Base-by-base conservation (phyloP, 257 asterid genomes). In the Jasminum sambac region DNA sequence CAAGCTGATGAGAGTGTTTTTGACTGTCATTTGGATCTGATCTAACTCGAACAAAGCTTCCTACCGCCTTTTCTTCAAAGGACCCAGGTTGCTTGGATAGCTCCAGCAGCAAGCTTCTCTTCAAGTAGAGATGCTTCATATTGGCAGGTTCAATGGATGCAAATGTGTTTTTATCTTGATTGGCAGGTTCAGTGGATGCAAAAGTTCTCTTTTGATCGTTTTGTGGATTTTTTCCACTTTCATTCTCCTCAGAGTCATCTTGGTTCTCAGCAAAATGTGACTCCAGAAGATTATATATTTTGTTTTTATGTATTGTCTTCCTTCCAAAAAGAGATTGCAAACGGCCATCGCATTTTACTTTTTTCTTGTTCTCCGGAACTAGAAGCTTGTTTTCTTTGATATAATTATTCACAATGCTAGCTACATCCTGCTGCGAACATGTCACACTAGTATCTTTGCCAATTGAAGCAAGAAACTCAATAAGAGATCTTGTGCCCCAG, bases 401-500 rank as follows among this genome's bases (percentile, higher is more conserved):
- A 71, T 93, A 93, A 26, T 63, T 78, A 44, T 72, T 44, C 57
- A 93, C 77, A 41, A 90, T 72, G 17, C 75, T 69, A 60, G 88
- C 66, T 63, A 93, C 97, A 19, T 85, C 91, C 43, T 39, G 72
- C 79, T 81, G 90, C 8, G 88, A 77, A 52, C 88, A 50, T 58
- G 85, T 74, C 69, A 74, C 64, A 26, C 59, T 63, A 6, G 88
- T 83, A 66, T 75, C 85, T 78, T 83, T 77, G 69, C 91, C 98
- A 64, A 84, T 84, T 52, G 85, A 86, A 34, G 71, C 66, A 44
- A 93, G 92, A 74, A 93, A 93, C 46, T 80, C 77, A n/a, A 87
- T 74, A 36, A 93, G 98, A 68, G 90, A 42, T 61, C 69, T 84
- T 26, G 98, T 88, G 42, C 84, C 97, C 98, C 98, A 90, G 63